Evolutionary conservation across 805 yeast genomes (phyloP).

Genomic region (Pichia occidentalis): DNA sequence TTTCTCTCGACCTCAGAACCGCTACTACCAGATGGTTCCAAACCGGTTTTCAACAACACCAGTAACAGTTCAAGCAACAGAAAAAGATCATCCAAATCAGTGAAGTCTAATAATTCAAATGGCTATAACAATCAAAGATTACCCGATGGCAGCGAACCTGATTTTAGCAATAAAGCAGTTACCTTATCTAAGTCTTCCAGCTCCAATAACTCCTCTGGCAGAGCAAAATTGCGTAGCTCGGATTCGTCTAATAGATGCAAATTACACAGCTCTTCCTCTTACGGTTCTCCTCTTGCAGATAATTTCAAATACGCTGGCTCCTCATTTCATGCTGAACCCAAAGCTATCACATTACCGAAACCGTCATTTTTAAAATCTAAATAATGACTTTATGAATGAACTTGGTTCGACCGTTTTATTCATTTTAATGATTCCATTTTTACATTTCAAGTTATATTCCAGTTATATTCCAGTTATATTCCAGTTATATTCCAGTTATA

Average conservation of each 20-base stretch:
- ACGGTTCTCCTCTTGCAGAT: slow-evolving; percentile 13
- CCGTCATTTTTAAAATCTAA: slow-evolving; percentile 36
- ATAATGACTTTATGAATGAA: background rate
- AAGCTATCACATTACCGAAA: slow-evolving; percentile 48
- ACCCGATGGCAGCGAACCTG: slow-evolving; percentile 16
- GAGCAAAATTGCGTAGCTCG: slow-evolving; percentile 13
- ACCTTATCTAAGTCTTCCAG: slow-evolving; percentile 16
- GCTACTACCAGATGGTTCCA: slow-evolving; percentile 18
- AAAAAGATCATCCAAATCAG: background rate
- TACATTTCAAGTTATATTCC: no score
- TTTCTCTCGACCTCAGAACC: slow-evolving; percentile 14
- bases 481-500: no score
- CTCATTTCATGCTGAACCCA: slow-evolving; percentile 50
- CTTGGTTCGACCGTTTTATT: background rate
- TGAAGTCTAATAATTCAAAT: slow-evolving; percentile 2
- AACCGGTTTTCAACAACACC: slow-evolving; percentile 14
- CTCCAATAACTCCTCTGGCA: background rate
- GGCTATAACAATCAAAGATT: slow-evolving; percentile 7
- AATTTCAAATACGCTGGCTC: slow-evolving; percentile 44
- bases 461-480: no score
- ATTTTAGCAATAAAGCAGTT: slow-evolving; percentile 12
- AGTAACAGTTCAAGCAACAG: slow-evolving; percentile 14
- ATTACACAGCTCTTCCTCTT: slow-evolving; percentile 13
- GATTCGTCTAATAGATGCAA: slow-evolving; percentile 7
- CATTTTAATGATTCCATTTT: background rate